phyloP scores from a whole-genome alignment of 202 grass and related monocot genomes.

The Zizania palustris region DNA sequence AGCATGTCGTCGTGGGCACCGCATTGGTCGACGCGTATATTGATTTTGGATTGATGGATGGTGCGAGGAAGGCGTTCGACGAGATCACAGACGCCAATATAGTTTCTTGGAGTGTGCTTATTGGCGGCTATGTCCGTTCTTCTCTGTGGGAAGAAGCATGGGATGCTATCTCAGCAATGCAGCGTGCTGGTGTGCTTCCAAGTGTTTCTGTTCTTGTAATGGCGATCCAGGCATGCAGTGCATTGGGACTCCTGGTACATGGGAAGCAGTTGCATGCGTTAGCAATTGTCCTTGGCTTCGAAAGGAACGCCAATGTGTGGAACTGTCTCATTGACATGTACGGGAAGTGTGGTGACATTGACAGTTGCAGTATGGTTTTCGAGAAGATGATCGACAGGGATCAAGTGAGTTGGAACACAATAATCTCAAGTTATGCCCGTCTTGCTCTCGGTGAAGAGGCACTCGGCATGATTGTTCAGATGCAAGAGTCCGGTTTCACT shows the following conservation, averaged over 20 bases:
- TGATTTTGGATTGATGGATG: slow-evolving; percentile 41
- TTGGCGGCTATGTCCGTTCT: slow-evolving; percentile 47
- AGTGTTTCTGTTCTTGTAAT: slow-evolving; percentile 53
- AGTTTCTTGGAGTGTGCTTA: slow-evolving; percentile 57
- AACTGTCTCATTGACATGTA: slow-evolving; percentile 67
- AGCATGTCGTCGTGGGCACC: slow-evolving; percentile 50
- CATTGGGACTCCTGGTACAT: slow-evolving; percentile 25
- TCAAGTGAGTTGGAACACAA: slow-evolving; percentile 63
- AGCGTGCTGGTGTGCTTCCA: slow-evolving; percentile 29
- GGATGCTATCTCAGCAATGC: slow-evolving; percentile 49
- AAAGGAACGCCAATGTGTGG: slow-evolving; percentile 42
- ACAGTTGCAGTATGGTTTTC: slow-evolving; percentile 41
- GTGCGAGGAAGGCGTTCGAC: slow-evolving; percentile 41
- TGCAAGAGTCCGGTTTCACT: slow-evolving; percentile 50
- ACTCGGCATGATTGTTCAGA: slow-evolving; percentile 52
- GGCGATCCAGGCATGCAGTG: slow-evolving; percentile 47
- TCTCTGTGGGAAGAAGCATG: slow-evolving; percentile 46
- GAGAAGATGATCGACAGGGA: slow-evolving; percentile 43
- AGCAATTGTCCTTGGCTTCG: slow-evolving; percentile 42
- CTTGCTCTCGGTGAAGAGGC: slow-evolving; percentile 47
- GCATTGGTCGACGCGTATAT: slow-evolving; percentile 45
- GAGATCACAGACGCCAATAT: slow-evolving; percentile 45
- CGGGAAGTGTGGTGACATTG: slow-evolving; percentile 50
- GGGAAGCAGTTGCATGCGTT: slow-evolving; percentile 49
- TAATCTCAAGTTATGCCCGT: slow-evolving; percentile 60